Evolutionary conservation across 2,329 filamentous ascomycete species (phyloP).

Genomic region (Neoscytalidium dimidiatum): DNA sequence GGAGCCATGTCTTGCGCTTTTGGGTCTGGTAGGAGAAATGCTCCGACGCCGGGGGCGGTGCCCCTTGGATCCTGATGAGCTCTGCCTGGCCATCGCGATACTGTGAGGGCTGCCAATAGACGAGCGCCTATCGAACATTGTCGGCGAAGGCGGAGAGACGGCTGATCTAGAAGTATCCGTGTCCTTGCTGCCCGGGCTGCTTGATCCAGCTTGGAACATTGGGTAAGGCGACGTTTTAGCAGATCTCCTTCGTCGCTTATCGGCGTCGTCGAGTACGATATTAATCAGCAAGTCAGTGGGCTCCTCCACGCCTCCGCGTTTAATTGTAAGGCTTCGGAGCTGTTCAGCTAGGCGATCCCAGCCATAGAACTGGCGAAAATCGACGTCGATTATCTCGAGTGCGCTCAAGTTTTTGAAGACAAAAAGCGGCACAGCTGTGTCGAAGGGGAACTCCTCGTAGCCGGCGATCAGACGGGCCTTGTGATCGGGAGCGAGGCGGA

Average conservation of each 20-base stretch:
- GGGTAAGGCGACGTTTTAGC: slow-evolving; percentile 84
- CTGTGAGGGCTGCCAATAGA: slow-evolving; percentile 53
- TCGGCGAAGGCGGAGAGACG: slow-evolving; percentile 49
- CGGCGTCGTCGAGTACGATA: slow-evolving; percentile 95
- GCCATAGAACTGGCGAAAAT: slow-evolving; percentile 95
- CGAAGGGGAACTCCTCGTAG: slow-evolving; percentile 97
- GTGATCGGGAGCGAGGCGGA: slow-evolving; percentile 89
- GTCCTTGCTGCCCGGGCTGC: slow-evolving; percentile 64
- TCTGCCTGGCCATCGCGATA: slow-evolving; percentile 54
- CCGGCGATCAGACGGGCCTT: slow-evolving; percentile 86
- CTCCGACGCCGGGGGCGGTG: slow-evolving; percentile 62
- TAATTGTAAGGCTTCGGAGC: slow-evolving; percentile 83
- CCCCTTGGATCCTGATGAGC: slow-evolving; percentile 53
- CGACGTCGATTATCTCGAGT: slow-evolving; percentile 90
- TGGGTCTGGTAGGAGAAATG: slow-evolving; percentile 76
- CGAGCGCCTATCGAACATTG: slow-evolving; percentile 41
- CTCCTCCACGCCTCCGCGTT: slow-evolving; percentile 84
- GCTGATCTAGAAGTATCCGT: slow-evolving; percentile 69
- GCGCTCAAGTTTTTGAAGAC: slow-evolving; percentile 96
- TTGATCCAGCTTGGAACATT: slow-evolving; percentile 65
- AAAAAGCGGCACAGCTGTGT: slow-evolving; percentile 93
- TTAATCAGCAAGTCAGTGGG: slow-evolving; percentile 86
- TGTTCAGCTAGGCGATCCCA: slow-evolving; percentile 96
- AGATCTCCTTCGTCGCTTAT: slow-evolving; percentile 83
- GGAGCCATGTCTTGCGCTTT: slow-evolving; percentile 72